Conservation (phyloP, 2,329 filamentous ascomycete genomes). For the Aspergillus clavatus region DNA sequence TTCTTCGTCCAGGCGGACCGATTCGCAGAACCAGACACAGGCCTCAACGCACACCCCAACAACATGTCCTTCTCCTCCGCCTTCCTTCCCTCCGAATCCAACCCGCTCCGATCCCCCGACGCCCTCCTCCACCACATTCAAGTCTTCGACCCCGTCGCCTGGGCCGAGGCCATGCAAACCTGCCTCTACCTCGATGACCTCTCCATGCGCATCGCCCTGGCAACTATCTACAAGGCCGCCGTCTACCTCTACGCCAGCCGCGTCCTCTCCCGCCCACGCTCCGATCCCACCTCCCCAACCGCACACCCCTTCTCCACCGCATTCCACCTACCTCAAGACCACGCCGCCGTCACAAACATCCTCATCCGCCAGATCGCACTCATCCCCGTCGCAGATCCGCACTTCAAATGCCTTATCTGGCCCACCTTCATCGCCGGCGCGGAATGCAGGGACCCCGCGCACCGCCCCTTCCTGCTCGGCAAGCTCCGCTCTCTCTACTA, state of each 20-base stretch:
- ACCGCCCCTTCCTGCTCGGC: conserved; percentile 31
- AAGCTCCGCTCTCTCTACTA: conserved; percentile 33
- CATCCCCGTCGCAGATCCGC: conserved; percentile 31
- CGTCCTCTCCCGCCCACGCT: conserved; percentile 31
- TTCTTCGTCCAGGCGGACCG: conserved; percentile 38
- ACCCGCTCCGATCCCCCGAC: conserved; percentile 28
- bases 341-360: conserved; percentile 25
- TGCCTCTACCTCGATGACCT: conserved; percentile 45
- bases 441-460: conserved; percentile 31
- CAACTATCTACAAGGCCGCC: conserved; percentile 35
- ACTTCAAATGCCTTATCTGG: conserved; percentile 44
- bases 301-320: conserved; percentile 18
- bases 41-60: conserved; percentile 22
- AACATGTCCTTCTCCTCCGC: conserved; percentile 25
- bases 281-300: too few species aligned
- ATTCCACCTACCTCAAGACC: conserved; percentile 27
- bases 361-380: conserved; percentile 35
- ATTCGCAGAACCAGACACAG: conserved; percentile 26
- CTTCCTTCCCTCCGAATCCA: conserved; percentile 22
- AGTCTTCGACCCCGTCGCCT: conserved; percentile 34
- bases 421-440: conserved; percentile 42
- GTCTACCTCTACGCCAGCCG: conserved; percentile 40
- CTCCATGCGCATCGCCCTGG: conserved; percentile 46
- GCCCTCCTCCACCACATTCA: conserved; percentile 36
- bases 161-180: conserved; percentile 37